phyloP scores from a whole-genome alignment of 768 basidiomycete species.

The Suillus discolor region DNA sequence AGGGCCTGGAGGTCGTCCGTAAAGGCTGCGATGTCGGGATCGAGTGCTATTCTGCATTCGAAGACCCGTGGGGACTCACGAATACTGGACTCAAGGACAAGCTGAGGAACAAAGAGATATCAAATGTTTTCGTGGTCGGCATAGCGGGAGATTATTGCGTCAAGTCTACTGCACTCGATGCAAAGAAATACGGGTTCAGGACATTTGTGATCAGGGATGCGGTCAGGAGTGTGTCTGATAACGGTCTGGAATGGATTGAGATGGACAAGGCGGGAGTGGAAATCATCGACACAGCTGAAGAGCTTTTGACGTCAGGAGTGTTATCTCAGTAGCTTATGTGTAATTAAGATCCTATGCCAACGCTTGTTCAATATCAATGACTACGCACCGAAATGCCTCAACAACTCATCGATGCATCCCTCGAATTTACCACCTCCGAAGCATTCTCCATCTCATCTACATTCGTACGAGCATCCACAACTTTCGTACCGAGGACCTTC shows the following conservation, averaged over 20 bases:
- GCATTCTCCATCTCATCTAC: background rate
- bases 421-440: too few species aligned
- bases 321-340: constrained; percentile 1
- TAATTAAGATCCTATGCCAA: background rate
- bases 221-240: constrained; percentile 42
- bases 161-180: constrained; percentile 57
- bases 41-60: constrained; percentile 85
- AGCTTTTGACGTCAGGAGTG: constrained; percentile 20
- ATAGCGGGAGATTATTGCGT: constrained; percentile 85
- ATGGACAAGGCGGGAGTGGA: constrained; percentile 38
- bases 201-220: constrained; percentile 54
- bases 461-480: background rate
- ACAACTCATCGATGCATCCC: background rate
- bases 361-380: background rate
- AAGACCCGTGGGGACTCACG: constrained; percentile 52
- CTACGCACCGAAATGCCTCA: background rate
- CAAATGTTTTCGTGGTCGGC: constrained; percentile 63
- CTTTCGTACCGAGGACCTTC: background rate
- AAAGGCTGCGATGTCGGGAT: constrained; percentile 62
- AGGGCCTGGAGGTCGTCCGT: constrained; percentile 45
- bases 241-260: constrained; percentile 39
- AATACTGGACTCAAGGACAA: constrained; percentile 49
- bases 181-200: constrained; percentile 47
- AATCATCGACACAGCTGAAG: constrained; percentile 30
- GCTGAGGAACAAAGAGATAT: constrained; percentile 46